A percentile compares a stretch with the other conserved stretches of the same genome.
phyloP scores from a whole-genome alignment of 1,284 basidiomycete species.

The Pseudozyma hubeiensis region DNA sequence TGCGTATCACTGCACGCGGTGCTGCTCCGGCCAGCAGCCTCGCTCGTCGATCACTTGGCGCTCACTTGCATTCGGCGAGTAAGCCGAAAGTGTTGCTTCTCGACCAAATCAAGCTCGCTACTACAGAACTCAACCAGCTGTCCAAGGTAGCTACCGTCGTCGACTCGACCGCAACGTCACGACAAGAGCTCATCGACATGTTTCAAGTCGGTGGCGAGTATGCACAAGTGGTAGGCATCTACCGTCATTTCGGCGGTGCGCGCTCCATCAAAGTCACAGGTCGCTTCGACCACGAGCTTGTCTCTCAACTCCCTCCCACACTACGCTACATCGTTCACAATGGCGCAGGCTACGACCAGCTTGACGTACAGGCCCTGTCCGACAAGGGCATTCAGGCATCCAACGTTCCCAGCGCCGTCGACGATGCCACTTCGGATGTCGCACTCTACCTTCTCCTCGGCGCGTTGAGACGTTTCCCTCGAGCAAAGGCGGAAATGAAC shows the following conservation, averaged over 20 bases:
- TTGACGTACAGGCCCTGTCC: slow-evolving; percentile 53
- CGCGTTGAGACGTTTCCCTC: slow-evolving; percentile 56
- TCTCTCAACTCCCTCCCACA: slow-evolving; percentile 42
- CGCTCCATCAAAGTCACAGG: slow-evolving; percentile 56
- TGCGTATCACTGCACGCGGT: neutral
- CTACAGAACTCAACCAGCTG: slow-evolving; percentile 46
- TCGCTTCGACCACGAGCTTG: slow-evolving; percentile 57
- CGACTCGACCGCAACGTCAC: slow-evolving; percentile 30
- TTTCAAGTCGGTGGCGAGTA: slow-evolving; percentile 71
- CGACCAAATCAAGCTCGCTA: slow-evolving; percentile 58
- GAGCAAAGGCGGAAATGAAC: slow-evolving; percentile 47
- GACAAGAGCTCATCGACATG: slow-evolving; percentile 47
- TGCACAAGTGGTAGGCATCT: slow-evolving; percentile 80
- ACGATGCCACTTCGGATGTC: slow-evolving; percentile 62
- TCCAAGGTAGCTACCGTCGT: slow-evolving; percentile 37
- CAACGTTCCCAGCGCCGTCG: slow-evolving; percentile 62
- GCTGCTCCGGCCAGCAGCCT: neutral
- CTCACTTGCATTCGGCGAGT: slow-evolving; percentile 14
- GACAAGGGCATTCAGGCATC: slow-evolving; percentile 50
- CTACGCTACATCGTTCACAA: slow-evolving; percentile 63
- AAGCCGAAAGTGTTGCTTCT: slow-evolving; percentile 58
- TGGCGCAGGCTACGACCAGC: slow-evolving; percentile 65
- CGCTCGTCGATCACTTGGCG: neutral
- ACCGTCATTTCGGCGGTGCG: slow-evolving; percentile 76
- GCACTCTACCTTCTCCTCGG: slow-evolving; percentile 62